Evolutionary conservation across 176 grass and related monocot species (phyloP).

Genomic region (Carex myosuroides): DNA sequence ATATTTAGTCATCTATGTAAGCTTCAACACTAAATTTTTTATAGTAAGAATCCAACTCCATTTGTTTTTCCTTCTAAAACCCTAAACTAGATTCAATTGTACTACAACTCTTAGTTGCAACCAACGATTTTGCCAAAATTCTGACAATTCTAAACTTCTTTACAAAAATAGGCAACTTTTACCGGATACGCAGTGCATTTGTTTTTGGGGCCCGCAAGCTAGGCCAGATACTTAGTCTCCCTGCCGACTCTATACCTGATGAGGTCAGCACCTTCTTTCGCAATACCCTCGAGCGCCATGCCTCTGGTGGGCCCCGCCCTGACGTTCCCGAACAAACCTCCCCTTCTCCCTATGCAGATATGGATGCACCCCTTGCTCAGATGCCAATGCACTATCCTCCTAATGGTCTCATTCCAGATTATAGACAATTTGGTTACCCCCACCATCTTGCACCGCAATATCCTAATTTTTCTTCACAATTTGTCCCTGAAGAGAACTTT

Average conservation of each 20-base stretch:
- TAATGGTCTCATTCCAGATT: neutral
- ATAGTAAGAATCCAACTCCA: neutral
- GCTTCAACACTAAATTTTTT: neutral
- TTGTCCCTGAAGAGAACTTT: neutral
- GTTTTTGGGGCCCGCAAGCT: constrained; percentile 84
- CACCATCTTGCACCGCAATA: neutral
- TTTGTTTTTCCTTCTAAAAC: neutral
- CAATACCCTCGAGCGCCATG: constrained; percentile 66
- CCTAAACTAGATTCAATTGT: neutral
- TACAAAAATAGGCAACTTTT: constrained; percentile 57
- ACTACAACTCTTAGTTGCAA: neutral
- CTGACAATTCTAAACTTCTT: neutral
- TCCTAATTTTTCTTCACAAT: neutral
- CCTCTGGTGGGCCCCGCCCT: constrained; percentile 22
- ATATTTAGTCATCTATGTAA: neutral
- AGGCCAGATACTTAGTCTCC: constrained; percentile 55
- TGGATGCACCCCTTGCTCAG: neutral
- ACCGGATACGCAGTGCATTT: constrained; percentile 87
- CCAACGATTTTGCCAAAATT: neutral
- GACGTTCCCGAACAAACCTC: constrained; percentile 12
- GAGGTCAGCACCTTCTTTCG: constrained; percentile 73
- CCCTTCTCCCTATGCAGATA: neutral
- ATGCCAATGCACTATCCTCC: constrained; percentile 2
- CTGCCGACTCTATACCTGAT: constrained; percentile 32
- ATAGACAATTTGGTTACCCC: neutral